A percentile compares a stretch with the other conserved stretches of the same genome.
Evolutionary conservation across 1,284 basidiomycete genomes (phyloP).

Genomic region (Microbotryomycetes sp.): DNA sequence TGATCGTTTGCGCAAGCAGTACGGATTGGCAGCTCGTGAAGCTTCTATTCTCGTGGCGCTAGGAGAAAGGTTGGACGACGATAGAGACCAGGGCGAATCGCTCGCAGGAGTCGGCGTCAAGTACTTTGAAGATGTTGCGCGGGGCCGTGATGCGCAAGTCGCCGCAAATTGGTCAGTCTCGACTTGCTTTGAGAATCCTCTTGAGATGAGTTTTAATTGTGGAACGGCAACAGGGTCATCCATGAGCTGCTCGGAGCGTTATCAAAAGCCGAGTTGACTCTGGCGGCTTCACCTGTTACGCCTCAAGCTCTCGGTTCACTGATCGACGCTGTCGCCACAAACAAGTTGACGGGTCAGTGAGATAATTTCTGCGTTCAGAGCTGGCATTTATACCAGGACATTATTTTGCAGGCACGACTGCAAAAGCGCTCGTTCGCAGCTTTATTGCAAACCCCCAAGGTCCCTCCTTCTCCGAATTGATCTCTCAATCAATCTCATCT

Average conservation of each 20-base stretch:
- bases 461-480: not conserved
- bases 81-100: slow-evolving; percentile 54
- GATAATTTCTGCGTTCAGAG: too few species aligned
- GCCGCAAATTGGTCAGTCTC: slow-evolving; percentile 75
- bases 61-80: slow-evolving; percentile 53
- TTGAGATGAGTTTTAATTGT: too few species aligned
- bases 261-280: slow-evolving; percentile 53
- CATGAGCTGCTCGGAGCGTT: slow-evolving; percentile 78
- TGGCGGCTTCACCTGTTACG: slow-evolving; percentile 57
- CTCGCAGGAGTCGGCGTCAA: slow-evolving; percentile 50
- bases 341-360: slow-evolving; percentile 57
- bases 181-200: not conserved
- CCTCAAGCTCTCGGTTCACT: slow-evolving; percentile 63
- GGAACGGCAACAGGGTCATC: slow-evolving; percentile 76
- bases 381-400: too few species aligned
- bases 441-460: slow-evolving; percentile 19
- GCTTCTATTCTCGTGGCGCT: slow-evolving; percentile 55
- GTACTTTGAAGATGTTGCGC: slow-evolving; percentile 66
- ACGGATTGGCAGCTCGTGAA: slow-evolving; percentile 58
- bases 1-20: slow-evolving; percentile 50
- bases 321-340: slow-evolving; percentile 63
- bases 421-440: slow-evolving; percentile 35
- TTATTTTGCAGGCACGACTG: slow-evolving; percentile 33
- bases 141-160: slow-evolving; percentile 55
- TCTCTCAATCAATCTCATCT: not conserved